Conservation (phyloP, 2,329 filamentous ascomycete species). For the Alternaria triticimaculans region DNA sequence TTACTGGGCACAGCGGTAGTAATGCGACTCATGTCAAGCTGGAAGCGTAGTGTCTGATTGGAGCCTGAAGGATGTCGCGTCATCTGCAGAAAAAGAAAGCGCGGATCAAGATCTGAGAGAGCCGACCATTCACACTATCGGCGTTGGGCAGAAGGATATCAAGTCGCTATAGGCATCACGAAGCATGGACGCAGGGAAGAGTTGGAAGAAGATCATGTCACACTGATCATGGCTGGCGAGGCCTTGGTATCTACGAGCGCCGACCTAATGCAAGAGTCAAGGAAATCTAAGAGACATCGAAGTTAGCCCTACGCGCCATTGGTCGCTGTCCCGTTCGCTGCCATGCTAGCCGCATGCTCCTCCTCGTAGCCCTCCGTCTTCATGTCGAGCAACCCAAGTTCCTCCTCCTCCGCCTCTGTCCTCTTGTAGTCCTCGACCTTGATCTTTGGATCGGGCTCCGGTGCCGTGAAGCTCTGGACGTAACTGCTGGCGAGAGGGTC, state of each 20-base stretch:
- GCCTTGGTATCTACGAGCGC: constrained; percentile 45
- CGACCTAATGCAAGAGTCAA: constrained; percentile 33
- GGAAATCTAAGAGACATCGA: constrained; percentile 21
- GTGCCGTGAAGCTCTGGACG: constrained; percentile 82
- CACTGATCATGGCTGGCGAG: constrained; percentile 39
- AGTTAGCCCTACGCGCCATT: constrained; percentile 20
- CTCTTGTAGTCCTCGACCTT: constrained; percentile 81
- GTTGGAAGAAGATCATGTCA: constrained; percentile 8
- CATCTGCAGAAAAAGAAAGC: background rate
- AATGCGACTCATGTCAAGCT: constrained; percentile 29
- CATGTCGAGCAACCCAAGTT: constrained; percentile 90
- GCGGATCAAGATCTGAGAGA: background rate
- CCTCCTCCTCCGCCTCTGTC: constrained; percentile 91
- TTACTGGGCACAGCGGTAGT: constrained; percentile 26
- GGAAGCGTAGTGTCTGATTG: background rate
- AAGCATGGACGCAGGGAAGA: background rate
- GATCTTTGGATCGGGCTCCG: constrained; percentile 85
- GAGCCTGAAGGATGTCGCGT: background rate
- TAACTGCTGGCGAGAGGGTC: constrained; percentile 94
- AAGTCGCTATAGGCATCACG: background rate
- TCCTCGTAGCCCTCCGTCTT: constrained; percentile 86
- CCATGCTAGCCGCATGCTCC: constrained; percentile 29
- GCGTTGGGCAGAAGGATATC: background rate
- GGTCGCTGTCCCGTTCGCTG: constrained; percentile 27
- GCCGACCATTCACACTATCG: background rate